A percentile compares a stretch with the other conserved stretches of the same genome.
These are phyloP conservation scores for Aegilops speltoides DNA, from an alignment of 176 grass and related monocot genomes.

Conservation along the genomic window DNA sequence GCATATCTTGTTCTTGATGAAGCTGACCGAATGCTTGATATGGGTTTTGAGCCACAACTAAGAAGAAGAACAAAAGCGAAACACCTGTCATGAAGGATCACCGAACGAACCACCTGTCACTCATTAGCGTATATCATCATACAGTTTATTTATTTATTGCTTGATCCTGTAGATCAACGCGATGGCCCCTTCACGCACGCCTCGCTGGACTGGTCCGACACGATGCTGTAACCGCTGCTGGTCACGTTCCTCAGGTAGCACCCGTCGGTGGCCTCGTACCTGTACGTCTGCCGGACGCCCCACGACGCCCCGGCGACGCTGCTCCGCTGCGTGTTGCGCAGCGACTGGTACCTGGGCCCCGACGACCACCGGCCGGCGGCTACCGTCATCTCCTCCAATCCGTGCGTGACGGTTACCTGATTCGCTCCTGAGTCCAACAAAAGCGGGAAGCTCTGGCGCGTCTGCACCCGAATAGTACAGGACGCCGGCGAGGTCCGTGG, in stretches of 20 bases:
- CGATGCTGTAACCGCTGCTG: slow-evolving; percentile 25
- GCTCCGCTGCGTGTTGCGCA: slow-evolving; percentile 11
- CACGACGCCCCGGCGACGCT: background rate
- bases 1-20: too few relatives aligned
- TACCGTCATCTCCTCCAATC: background rate
- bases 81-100: too few relatives aligned
- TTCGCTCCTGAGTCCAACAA: background rate
- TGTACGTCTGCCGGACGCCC: background rate
- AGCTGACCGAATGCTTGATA: too few relatives aligned
- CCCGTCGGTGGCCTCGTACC: slow-evolving; percentile 14
- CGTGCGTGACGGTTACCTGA: background rate
- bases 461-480: background rate
- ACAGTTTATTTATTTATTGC: too few relatives aligned
- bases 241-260: slow-evolving; percentile 66
- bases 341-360: background rate
- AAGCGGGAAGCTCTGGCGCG: background rate
- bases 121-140: too few relatives aligned
- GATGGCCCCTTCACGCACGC: slow-evolving; percentile 11
- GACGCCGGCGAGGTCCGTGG: background rate
- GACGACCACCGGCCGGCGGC: slow-evolving; percentile 21
- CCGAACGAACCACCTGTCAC: too few relatives aligned
- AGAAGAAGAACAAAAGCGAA: too few relatives aligned
- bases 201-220: slow-evolving; percentile 26
- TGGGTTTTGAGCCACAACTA: too few relatives aligned
- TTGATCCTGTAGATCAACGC: too few relatives aligned